Base-by-base conservation (phyloP, 768 basidiomycete genomes). In the Pluteus cervinus region DNA sequence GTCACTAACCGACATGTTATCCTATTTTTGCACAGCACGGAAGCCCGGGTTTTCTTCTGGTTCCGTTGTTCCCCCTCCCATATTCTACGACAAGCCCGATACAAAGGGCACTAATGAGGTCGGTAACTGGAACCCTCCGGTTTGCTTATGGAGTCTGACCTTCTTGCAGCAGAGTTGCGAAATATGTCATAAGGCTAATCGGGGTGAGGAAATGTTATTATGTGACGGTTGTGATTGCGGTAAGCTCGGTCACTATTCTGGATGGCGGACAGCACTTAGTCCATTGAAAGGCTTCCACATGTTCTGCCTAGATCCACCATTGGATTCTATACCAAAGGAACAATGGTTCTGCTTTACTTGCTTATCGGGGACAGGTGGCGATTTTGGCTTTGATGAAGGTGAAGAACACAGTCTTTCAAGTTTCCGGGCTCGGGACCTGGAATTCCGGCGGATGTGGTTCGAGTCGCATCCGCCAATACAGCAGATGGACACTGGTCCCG, bases 301-400 rank as follows among this genome's bases (percentile, higher is more conserved):
- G 66, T 91, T 86, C 58, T 99, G 96, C 56, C 81, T 99, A 41
- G 86, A 91, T 53, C 96, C 96, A 9, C 93, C 93, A 14, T 65
- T 98, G 37, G 62, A 71, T 7, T 64, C 71, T 2, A 86, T 99
- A 39, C 96, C 96, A 2, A 86, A 84, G 53, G 90, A 92, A 26
- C 83, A 94, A 46, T 99, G 94, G 94, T 97, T 80, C 55, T 99
- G 96, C 58, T 86, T 85, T 49, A 80, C 81, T 3, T 99, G 96
- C 55, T 68, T 99, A 15, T 73, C 91, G 26, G 84, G 81, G 25
- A 93, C 89, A 0, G 93, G 94, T 8, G 87, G 87, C 36, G 96
- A 97, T 61, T 99, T 88, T 51, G 96, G 96, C 21, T 99, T 98
- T 52, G 96, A 97, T 50, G 93, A 97, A 53, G 96, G 96, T 26